Evolutionary conservation across 106 monocot genomes (phyloP), one percentile per base, ranked within the genome.

Genomic region (Dendrobium nobile): DNA sequence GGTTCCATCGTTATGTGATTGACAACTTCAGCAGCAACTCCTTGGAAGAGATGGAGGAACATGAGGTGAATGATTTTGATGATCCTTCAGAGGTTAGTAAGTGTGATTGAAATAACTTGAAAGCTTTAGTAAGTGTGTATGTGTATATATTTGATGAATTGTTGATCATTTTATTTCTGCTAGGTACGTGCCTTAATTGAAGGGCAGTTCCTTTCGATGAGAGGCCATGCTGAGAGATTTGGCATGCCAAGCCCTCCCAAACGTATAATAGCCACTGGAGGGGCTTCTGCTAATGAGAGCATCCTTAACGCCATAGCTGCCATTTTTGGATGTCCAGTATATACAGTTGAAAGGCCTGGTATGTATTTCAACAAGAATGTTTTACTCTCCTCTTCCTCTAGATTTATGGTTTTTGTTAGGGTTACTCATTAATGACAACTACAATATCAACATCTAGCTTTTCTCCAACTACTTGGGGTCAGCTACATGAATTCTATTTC

Each of bases 181-280:
- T 51, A 96, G 96, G 87, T 93, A 13, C 89, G 96, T 22, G 96
- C 96, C 26, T 77, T 96, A 33, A 80, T 96, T 31, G 96, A 96
- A 83, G 96, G 96, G 4, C 96, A 96, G 77, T 82, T 96, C 47
- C 88, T 96, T 40, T 93, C 93, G 5, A 96, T 96, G 88, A 76
- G 96, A 82, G 96, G 90, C 5, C 96, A 96, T 81, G 80, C 93
- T 13, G 93, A 96, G 92, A 90, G 87, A 73, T 92, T 96, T 75
- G 96, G 96, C 13, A 90, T 96, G 96, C 92, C 93, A 9, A 89
- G 79, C 77, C 96, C 93, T 15, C 96, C 96, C 0, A 90, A 79
- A n/a, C 80, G 90, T 41, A 85, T 96, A 70, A 93, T 92, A 72
- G 96, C 93, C 59, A 96, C 96, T 31, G 96, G 96, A 78, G 96